These are phyloP conservation scores for Saccharomyces hybrid DNA, from an alignment of 1,139 yeast species.

Conservation along the genomic window DNA sequence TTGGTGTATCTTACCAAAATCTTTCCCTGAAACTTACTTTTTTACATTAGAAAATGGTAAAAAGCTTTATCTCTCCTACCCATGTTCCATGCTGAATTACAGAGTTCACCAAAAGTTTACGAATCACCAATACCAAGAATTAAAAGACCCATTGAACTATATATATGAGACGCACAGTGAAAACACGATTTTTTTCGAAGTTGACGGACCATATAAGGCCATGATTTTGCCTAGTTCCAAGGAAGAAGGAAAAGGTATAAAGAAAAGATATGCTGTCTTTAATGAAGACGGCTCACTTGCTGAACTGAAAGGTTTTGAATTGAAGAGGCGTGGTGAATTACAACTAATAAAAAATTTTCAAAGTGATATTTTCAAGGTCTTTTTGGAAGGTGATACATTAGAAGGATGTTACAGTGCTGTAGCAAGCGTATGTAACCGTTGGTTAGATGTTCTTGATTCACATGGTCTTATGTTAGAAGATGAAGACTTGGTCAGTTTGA, in stretches of 20 bases:
- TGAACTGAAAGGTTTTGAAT: slow-evolving; percentile 92
- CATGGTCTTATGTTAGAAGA: slow-evolving; percentile 85
- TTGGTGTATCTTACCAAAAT: slow-evolving; percentile 93
- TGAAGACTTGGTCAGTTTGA: slow-evolving; percentile 86
- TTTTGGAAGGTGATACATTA: slow-evolving; percentile 74
- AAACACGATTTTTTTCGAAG: slow-evolving; percentile 94
- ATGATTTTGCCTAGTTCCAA: slow-evolving; percentile 96
- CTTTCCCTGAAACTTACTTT: slow-evolving; percentile 84
- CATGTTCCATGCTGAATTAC: slow-evolving; percentile 94
- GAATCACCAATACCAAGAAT: slow-evolving; percentile 87
- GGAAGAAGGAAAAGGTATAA: slow-evolving; percentile 95
- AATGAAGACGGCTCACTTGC: slow-evolving; percentile 91
- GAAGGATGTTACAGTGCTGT: slow-evolving; percentile 83
- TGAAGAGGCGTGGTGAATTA: slow-evolving; percentile 94
- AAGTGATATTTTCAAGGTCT: slow-evolving; percentile 85
- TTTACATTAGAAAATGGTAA: slow-evolving; percentile 74
- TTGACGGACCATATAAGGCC: slow-evolving; percentile 97
- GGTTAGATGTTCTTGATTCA: slow-evolving; percentile 90
- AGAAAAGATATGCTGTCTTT: slow-evolving; percentile 94
- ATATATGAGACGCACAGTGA: slow-evolving; percentile 76
- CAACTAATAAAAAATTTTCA: slow-evolving; percentile 92
- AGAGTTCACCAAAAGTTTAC: slow-evolving; percentile 87
- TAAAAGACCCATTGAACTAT: slow-evolving; percentile 60
- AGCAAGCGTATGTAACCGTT: slow-evolving; percentile 86
- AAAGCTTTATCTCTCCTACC: slow-evolving; percentile 71